Percentiles rank a stretch among this genome's conserved stretches.
phyloP scores from a whole-genome alignment of 2,329 filamentous ascomycete genomes.

The Parafenestella ontariensis region DNA sequence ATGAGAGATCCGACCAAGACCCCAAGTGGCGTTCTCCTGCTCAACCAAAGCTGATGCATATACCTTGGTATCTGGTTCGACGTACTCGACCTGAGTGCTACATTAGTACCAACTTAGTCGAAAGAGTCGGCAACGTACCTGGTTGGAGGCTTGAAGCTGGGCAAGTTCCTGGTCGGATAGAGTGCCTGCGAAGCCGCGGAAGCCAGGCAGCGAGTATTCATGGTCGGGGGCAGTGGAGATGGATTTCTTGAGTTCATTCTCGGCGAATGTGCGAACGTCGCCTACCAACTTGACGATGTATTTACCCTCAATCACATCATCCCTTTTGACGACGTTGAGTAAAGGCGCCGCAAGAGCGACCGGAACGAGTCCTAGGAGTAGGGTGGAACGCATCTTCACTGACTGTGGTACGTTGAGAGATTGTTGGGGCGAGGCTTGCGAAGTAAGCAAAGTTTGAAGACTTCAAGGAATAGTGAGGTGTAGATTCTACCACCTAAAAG shows the following conservation, averaged over 20 bases:
- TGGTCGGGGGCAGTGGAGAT: constrained; percentile 29
- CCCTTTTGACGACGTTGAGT: constrained; percentile 38
- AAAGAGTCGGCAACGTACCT: constrained; percentile 19
- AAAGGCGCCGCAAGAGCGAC: constrained; percentile 49
- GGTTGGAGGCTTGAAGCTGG: constrained; percentile 30
- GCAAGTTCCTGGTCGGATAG: constrained; percentile 35
- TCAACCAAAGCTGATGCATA: constrained; percentile 36
- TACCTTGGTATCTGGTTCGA: constrained; percentile 45
- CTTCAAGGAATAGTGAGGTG: too few species aligned
- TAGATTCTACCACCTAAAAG: not conserved
- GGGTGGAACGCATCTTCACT: constrained; percentile 38
- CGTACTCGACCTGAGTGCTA: constrained; percentile 40
- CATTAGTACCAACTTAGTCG: not conserved
- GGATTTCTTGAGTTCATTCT: constrained; percentile 27
- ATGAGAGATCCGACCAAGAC: constrained; percentile 50
- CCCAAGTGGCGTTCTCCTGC: constrained; percentile 49
- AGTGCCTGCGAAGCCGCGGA: constrained; percentile 48
- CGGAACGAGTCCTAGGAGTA: constrained; percentile 45
- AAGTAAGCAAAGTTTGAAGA: too few species aligned
- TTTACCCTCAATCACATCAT: constrained; percentile 45
- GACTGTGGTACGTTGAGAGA: not conserved
- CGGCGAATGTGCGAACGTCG: constrained; percentile 25
- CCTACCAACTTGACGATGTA: constrained; percentile 56
- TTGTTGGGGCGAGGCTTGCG: not conserved
- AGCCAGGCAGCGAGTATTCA: constrained; percentile 44